phyloP scores from a whole-genome alignment of 768 basidiomycete genomes.

The Lanmaoa rubissima region DNA sequence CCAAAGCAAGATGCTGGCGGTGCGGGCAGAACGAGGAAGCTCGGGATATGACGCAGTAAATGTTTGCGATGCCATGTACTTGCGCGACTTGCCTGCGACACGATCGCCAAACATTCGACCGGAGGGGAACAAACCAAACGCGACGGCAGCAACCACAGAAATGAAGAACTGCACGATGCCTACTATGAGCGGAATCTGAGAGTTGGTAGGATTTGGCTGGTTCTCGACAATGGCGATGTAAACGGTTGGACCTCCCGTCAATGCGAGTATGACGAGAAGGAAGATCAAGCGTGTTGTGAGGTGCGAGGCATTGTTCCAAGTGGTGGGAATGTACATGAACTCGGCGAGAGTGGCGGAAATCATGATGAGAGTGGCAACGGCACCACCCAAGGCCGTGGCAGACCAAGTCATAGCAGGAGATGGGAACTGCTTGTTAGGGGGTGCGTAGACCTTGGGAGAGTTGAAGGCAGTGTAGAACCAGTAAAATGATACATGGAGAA shows the following conservation, averaged over 20 bases:
- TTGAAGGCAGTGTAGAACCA: constrained; percentile 99
- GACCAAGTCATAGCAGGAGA: constrained; percentile 94
- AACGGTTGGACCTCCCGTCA: constrained; percentile 91
- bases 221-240: constrained; percentile 88
- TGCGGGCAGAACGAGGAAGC: constrained; percentile 67
- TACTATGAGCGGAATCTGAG: constrained; percentile 83
- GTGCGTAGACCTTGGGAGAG: constrained; percentile 88
- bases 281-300: constrained; percentile 91
- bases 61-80: constrained; percentile 98
- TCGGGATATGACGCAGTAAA: constrained; percentile 97
- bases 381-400: constrained; percentile 92
- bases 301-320: constrained; percentile 98
- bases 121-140: constrained; percentile 88
- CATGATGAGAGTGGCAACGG: constrained; percentile 92
- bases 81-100: constrained; percentile 94
- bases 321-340: constrained; percentile 96
- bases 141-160: constrained; percentile 76
- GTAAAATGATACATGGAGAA: constrained; percentile 88
- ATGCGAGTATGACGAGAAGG: constrained; percentile 85
- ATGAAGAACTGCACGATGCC: constrained; percentile 94
- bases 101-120: constrained; percentile 99
- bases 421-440: constrained; percentile 59
- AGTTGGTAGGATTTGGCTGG: constrained; percentile 42
- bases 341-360: constrained; percentile 90
- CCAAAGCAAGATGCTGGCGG: constrained; percentile 87